Conservation (phyloP, 176 grass and related monocot genomes). For the Ensete ventricosum region DNA sequence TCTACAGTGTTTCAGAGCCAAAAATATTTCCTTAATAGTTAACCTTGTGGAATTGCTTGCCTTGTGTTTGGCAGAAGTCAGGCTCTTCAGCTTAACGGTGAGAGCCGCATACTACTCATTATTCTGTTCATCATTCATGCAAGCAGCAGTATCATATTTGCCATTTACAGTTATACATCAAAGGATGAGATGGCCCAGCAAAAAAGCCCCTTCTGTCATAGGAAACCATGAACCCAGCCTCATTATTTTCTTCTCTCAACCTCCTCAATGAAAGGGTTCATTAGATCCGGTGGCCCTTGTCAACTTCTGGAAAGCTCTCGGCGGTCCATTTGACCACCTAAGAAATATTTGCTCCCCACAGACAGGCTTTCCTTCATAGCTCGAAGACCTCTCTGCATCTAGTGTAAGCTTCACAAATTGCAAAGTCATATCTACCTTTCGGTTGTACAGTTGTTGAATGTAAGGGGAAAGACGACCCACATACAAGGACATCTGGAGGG, state of each 20-base stretch:
- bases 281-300: constrained; percentile 23
- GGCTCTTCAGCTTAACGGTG: constrained; percentile 13
- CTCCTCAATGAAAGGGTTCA: constrained; percentile 16
- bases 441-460: constrained; percentile 23
- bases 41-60: constrained; percentile 32
- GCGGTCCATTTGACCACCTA: constrained; percentile 53
- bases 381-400: constrained; percentile 37
- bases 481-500: constrained; percentile 52
- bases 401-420: constrained; percentile 31
- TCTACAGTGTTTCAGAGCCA: constrained; percentile 29
- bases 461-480: constrained; percentile 36
- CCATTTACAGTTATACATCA: neutral
- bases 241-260: constrained; percentile 18
- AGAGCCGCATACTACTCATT: constrained; percentile 6
- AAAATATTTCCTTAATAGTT: constrained; percentile 36
- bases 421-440: constrained; percentile 56
- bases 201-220: constrained; percentile 11
- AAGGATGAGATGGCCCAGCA: neutral
- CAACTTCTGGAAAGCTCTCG: constrained; percentile 18
- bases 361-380: constrained; percentile 25
- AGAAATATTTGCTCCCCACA: constrained; percentile 43
- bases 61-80: neutral
- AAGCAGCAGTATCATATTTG: constrained; percentile 13
- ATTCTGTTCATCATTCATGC: constrained; percentile 16
- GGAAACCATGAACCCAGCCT: constrained; percentile 21